Percentiles rank a stretch among this genome's conserved stretches.
Conservation (phyloP, 495 filamentous ascomycete species). For the Xylaria nigripes region DNA sequence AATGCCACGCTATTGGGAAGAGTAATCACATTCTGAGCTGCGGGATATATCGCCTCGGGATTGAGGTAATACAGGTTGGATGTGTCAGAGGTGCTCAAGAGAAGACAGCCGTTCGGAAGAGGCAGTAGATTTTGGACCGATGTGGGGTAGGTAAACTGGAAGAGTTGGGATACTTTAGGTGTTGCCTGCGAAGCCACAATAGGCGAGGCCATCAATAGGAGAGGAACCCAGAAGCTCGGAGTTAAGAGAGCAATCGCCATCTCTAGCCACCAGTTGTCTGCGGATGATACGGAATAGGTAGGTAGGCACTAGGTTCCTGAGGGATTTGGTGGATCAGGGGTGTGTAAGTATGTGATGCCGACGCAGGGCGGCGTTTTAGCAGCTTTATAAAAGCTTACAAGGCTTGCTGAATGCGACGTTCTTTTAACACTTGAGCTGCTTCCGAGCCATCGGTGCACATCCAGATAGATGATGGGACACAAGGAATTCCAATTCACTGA, state of each 20-base stretch:
- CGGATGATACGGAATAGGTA: background rate
- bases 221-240: background rate
- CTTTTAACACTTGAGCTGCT: background rate
- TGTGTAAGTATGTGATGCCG: background rate
- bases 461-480: background rate
- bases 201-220: background rate
- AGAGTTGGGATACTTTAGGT: conserved; percentile 1
- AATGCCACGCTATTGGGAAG: conserved; percentile 24
- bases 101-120: conserved; percentile 6
- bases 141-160: conserved; percentile 10
- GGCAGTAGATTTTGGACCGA: background rate
- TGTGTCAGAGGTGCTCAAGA: conserved; percentile 27
- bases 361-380: background rate
- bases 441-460: background rate
- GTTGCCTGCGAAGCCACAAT: background rate
- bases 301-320: no score
- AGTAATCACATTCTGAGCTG: conserved; percentile 21
- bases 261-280: background rate
- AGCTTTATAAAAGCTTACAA: background rate
- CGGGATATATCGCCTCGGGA: conserved; percentile 13
- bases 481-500: background rate
- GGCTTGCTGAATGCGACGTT: conserved; percentile 2
- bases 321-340: background rate
- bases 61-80: conserved; percentile 20
- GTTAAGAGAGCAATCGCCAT: background rate